Base-by-base conservation (phyloP, 768 basidiomycete genomes). In the Fomitopsis pulvina region DNA sequence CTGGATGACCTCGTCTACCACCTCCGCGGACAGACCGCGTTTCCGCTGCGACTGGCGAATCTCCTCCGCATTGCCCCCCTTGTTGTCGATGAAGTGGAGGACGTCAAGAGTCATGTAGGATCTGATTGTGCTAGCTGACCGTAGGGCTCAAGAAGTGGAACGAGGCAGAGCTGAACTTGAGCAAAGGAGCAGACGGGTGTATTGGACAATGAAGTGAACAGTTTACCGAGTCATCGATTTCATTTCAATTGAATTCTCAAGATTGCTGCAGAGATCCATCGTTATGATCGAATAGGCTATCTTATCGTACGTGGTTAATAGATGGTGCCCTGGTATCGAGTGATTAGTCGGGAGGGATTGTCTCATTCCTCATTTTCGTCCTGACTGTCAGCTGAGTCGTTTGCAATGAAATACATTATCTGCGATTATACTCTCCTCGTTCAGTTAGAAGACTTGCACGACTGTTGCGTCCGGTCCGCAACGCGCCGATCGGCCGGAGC, bases 31-130 rank as follows among this genome's bases (percentile, higher is more conserved):
- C 49, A 92, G 84, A 9, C 88, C 89, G 42, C 96, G 81, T 69
- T 91, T 93, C 60, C 83, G 75, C 72, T 99, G 95, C 3, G 94
- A 97, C 60, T 92, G 92, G 50, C 86, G 74, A 54, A 98, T 93
- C 62, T 83, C 79, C 57, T 87, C 83, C 14, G 94, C 82, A 71
- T 96, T 89, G 29, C 96, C 96, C 22, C 94, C 96, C 65, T 92
- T 92, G 69, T 69, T 79, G 62, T 89, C 83, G 57, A 92, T 88
- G 58, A 92, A 92, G 48, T 73, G 77, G 10, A 81, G 72, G 21
- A 92, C 72, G 71, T 92, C 90, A 57, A 92, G 73, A 14, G 90
- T 92, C 90, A 92, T 92, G 58, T 47, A 52, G 3, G 12, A 45
- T 10, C 18, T 8, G 9, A 12, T 20, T 42, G 20, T n/a, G 18